A percentile compares a stretch with the other conserved stretches of the same genome.
Evolutionary conservation across 75 land plant species (phyloP).

Genomic region (Ceratopteris richardii): DNA sequence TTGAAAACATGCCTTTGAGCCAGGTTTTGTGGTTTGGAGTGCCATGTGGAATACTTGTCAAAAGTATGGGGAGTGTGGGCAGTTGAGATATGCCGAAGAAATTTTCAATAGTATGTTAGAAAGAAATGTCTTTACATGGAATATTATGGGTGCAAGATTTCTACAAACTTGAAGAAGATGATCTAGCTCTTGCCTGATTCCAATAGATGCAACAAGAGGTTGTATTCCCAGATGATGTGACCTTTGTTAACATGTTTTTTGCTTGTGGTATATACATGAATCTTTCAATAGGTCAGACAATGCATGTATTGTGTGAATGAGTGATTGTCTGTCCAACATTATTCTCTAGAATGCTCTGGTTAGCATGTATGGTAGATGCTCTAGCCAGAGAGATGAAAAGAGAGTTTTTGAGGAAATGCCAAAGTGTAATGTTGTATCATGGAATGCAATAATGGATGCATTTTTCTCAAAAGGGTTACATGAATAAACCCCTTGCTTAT

Average conservation of each 20-base stretch:
- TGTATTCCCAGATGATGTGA: conserved; percentile 3
- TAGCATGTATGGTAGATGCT: conserved; percentile 10
- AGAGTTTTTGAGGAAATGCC: conserved; percentile 10
- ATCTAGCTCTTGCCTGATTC: conserved; percentile 28
- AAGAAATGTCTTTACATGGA: conserved; percentile 43
- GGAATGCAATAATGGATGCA: conserved; percentile 42
- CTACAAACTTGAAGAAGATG: conserved; percentile 20
- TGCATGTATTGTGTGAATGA: conserved; percentile 3
- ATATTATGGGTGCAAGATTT: conserved; percentile 36
- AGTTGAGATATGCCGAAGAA: conserved; percentile 17
- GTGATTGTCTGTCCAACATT: neutral
- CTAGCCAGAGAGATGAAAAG: conserved; percentile 1
- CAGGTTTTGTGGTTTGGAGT: too few species aligned
- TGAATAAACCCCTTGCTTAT: conserved; percentile 16
- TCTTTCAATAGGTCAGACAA: conserved; percentile 8
- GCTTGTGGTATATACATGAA: conserved; percentile 7
- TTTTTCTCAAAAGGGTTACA: conserved; percentile 22
- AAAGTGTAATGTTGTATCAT: conserved; percentile 32
- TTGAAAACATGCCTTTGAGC: too few species aligned
- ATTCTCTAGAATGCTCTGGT: conserved; percentile 1
- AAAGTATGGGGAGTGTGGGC: conserved; percentile 29
- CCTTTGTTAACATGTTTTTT: neutral
- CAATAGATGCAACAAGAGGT: conserved; percentile 12
- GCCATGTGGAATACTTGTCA: too few species aligned
- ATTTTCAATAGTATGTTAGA: conserved; percentile 35